Conservation (phyloP, 1,139 yeast genomes). For the Yamadazyma sp. region DNA sequence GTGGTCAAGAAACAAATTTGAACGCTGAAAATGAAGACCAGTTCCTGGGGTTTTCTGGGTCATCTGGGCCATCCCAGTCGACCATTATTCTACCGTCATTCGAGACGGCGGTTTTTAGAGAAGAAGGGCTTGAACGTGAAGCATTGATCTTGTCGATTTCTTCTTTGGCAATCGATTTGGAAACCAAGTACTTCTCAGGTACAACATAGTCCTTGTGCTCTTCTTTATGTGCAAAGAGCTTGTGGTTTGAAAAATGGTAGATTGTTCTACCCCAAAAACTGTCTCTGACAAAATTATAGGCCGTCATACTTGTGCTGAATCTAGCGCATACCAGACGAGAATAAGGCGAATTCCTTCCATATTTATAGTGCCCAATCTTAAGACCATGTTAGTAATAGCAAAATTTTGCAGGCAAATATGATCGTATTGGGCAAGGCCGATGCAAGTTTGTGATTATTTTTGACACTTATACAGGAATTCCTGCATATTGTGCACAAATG, state of each 20-base stretch:
- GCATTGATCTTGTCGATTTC: neutral
- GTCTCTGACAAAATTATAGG: conserved; percentile 25
- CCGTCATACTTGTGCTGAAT: no score
- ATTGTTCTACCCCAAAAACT: conserved; percentile 33
- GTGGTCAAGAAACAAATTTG: conserved; percentile 24
- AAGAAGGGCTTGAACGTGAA: neutral
- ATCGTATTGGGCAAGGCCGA: no score
- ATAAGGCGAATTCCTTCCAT: no score
- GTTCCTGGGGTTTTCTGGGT: conserved; percentile 31
- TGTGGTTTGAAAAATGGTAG: conserved; percentile 34
- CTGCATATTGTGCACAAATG: no score
- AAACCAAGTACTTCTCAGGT: conserved; percentile 30
- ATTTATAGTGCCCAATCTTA: no score
- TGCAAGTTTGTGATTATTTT: no score
- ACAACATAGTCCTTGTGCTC: conserved; percentile 31
- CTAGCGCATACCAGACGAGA: no score
- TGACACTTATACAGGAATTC: no score
- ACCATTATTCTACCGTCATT: conserved; percentile 3
- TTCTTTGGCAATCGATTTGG: neutral
- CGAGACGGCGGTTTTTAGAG: neutral
- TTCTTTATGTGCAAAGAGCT: conserved; percentile 28
- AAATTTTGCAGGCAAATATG: no score
- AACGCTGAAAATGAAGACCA: conserved; percentile 23
- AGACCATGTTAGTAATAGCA: no score
- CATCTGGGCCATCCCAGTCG: conserved; percentile 21